Percentiles rank a stretch among this genome's conserved stretches.
These are phyloP conservation scores for Harringtonia lauricola DNA, from an alignment of 2,329 filamentous ascomycete species.

Conservation along the genomic window DNA sequence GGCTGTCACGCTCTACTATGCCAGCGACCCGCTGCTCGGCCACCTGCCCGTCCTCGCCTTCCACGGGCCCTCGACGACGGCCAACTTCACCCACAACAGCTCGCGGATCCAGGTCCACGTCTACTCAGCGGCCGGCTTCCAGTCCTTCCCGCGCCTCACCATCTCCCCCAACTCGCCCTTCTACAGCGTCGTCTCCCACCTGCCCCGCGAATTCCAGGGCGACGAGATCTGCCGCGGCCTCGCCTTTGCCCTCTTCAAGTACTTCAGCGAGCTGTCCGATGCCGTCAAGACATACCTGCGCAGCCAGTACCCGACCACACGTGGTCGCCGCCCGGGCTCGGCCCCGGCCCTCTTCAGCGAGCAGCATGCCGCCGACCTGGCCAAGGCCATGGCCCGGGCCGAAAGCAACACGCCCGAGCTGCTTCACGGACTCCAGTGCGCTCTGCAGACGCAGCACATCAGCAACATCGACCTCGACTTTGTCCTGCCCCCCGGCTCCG, in stretches of 20 bases:
- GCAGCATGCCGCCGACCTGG: slow-evolving; percentile 84
- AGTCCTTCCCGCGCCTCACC: slow-evolving; percentile 82
- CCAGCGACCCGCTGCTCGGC: slow-evolving; percentile 72
- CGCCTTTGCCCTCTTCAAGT: slow-evolving; percentile 87
- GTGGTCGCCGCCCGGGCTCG: slow-evolving; percentile 49
- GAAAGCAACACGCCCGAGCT: slow-evolving; percentile 65
- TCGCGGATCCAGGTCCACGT: slow-evolving; percentile 93
- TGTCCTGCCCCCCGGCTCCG: slow-evolving; percentile 67
- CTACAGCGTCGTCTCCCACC: slow-evolving; percentile 79
- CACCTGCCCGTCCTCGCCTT: slow-evolving; percentile 79
- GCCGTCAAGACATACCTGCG: slow-evolving; percentile 62
- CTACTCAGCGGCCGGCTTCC: slow-evolving; percentile 78
- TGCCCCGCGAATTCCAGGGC: slow-evolving; percentile 89
- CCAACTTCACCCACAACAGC: slow-evolving; percentile 76
- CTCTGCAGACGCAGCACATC: slow-evolving; percentile 70
- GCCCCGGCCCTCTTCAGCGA: slow-evolving; percentile 70
- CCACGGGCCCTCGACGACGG: slow-evolving; percentile 81
- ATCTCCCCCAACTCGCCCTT: slow-evolving; percentile 87
- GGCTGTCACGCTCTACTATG: slow-evolving; percentile 78
- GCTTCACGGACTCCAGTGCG: slow-evolving; percentile 60
- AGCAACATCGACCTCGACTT: slow-evolving; percentile 84
- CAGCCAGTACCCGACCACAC: slow-evolving; percentile 40
- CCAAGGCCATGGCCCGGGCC: slow-evolving; percentile 71
- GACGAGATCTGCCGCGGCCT: slow-evolving; percentile 87
- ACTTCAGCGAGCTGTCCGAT: slow-evolving; percentile 78